Base-by-base conservation (phyloP, 2,329 filamentous ascomycete genomes). In the Huntiella decipiens region DNA sequence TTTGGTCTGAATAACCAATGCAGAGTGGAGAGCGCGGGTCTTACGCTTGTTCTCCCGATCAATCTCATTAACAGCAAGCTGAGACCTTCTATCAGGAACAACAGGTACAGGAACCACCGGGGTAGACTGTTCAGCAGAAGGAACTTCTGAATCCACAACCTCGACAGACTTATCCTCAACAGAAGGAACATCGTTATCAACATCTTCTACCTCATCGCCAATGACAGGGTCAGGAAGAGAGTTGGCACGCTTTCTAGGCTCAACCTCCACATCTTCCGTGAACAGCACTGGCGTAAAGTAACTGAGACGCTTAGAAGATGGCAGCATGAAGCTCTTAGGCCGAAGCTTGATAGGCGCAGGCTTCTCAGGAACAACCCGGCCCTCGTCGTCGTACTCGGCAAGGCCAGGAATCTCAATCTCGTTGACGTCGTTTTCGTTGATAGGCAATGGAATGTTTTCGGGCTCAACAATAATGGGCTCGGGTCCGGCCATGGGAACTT, bases 331-430 rank as follows among this genome's bases (percentile, higher is more conserved):
- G 53, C 71, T 75, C 54, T 66, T 67, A 2, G 70, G 69, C 8
- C 71, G 65, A 3, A 44, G 32, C 5, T 36, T 39, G 11, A n/a
- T 33, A 44, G 31, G 22, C 4, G 51, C 50, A 7, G 57, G 51
- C 4, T 65, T 65, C 44, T 80, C 79, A 28, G 22, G 22, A 28
- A 28, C 22, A 28, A 28, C 6, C 22, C 22, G 22, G 8, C 22
- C 22, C 11, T 79, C 77, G 47, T 83, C 77, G 47, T 67, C 74
- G 52, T 76, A 70, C 10, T 59, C 60, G 1, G 70, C 73, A 4
- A 85, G 66, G 0, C 80, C 81, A 3, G 82, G 81, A 38, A 85
- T 71, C 55, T 91, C 82, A 37, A 92, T 91, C 57, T 92, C 84
- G 39, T 79, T 71, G 5, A 88, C 63, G 56, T 92, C 84, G 41